phyloP scores from a whole-genome alignment of 2,329 filamentous ascomycete genomes.

The Tolypocladium tropicale region DNA sequence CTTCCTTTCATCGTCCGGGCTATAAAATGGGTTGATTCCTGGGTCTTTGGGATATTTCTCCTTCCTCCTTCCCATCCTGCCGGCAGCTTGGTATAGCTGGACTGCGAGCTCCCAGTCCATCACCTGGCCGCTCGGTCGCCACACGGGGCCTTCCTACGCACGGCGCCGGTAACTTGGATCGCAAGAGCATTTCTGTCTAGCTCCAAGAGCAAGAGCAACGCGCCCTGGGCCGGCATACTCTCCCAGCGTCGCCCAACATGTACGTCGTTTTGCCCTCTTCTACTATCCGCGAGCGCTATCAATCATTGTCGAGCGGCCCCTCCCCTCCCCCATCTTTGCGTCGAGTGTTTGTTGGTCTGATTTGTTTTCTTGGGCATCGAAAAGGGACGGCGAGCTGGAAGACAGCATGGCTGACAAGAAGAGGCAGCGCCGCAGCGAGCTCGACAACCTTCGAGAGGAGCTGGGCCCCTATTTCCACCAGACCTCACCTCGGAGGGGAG shows the following conservation, averaged over 20 bases:
- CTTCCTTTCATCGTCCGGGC: background rate
- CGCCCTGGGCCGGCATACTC: background rate
- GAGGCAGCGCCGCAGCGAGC: conserved; percentile 20
- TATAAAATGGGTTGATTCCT: background rate
- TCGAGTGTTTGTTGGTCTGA: background rate
- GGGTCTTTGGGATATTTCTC: background rate
- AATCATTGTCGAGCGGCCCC: background rate
- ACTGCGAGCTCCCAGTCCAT: background rate
- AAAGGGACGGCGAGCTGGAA: background rate
- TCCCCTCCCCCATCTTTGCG: background rate
- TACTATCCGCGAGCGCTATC: background rate
- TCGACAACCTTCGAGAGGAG: conserved; percentile 22
- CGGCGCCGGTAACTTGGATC: background rate
- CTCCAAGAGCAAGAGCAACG: background rate
- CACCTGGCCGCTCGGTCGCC: background rate
- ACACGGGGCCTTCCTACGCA: background rate
- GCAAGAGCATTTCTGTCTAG: background rate
- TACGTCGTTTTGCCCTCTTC: background rate
- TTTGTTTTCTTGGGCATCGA: background rate
- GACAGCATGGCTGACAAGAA: conserved; percentile 22
- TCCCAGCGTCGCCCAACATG: background rate
- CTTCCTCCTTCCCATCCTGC: background rate
- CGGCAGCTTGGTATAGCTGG: background rate
- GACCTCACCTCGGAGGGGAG: conserved; percentile 12
- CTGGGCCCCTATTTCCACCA: conserved; percentile 22